Evolutionary conservation across 78 protist species (phyloP).

Genomic region (Chrysochromulina tobinii): DNA sequence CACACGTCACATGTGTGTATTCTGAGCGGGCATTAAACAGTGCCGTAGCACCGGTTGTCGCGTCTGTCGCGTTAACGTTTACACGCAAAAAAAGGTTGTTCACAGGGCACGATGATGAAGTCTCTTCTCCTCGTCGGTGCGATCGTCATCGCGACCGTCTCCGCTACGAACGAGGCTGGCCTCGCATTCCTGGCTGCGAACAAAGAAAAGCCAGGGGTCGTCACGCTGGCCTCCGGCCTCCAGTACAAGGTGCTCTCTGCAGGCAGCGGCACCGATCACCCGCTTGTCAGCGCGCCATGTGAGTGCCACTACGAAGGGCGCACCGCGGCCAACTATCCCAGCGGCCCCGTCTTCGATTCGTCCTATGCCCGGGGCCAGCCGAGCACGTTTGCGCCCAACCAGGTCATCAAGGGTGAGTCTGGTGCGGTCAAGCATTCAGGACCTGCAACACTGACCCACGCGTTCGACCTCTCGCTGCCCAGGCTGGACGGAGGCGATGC

Average conservation of each 20-base stretch:
- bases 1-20: too few relatives aligned
- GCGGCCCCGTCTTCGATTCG: background rate
- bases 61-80: too few relatives aligned
- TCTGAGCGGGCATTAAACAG: too few relatives aligned
- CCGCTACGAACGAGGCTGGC: background rate
- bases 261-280: background rate
- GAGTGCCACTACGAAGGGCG: background rate
- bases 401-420: background rate
- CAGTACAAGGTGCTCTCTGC: background rate
- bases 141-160: background rate
- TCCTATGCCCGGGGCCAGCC: background rate
- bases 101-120: too few relatives aligned
- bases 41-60: too few relatives aligned
- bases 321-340: too few relatives aligned
- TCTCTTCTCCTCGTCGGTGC: background rate
- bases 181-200: background rate
- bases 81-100: too few relatives aligned
- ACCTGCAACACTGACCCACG: too few relatives aligned
- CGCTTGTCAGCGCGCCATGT: background rate
- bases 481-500: slow-evolving; percentile 59
- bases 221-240: background rate
- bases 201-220: background rate
- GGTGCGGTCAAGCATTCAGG: too few relatives aligned
- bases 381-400: background rate
- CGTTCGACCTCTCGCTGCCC: too few relatives aligned